phyloP scores from a whole-genome alignment of 129 eudicot genomes.

The Flaveria robusta region DNA sequence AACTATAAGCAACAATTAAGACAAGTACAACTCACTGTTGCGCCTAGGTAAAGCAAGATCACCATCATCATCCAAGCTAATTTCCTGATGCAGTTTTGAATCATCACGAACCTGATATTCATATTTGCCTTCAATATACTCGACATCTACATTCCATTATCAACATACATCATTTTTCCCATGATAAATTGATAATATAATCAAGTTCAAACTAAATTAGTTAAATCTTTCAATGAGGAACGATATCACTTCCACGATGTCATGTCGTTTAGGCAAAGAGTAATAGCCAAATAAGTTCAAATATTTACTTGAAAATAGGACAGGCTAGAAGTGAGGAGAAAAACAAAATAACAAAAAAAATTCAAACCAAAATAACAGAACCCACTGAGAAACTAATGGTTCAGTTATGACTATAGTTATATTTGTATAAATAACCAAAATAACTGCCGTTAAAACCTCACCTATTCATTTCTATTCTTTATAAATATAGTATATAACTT shows the following conservation, averaged over 20 bases:
- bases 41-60: conserved; percentile 76
- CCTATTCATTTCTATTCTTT: not conserved
- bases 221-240: not conserved
- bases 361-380: not conserved
- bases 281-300: not conserved
- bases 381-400: not conserved
- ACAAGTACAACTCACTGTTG: conserved; percentile 48
- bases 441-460: not conserved
- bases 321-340: not conserved
- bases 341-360: not conserved
- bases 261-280: not conserved
- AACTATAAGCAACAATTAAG: conserved; percentile 2
- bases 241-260: not conserved
- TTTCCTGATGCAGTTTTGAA: conserved; percentile 33
- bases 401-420: not conserved
- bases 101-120: conserved; percentile 29
- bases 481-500: not conserved
- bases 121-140: conserved; percentile 35
- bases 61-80: conserved; percentile 76
- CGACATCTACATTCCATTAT: conserved; percentile 43
- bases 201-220: not conserved
- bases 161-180: not conserved
- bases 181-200: not conserved
- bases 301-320: not conserved
- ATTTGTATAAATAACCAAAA: not conserved